Evolutionary conservation across 768 basidiomycete genomes (phyloP), one percentile per base, ranked within the genome.

Genomic region (Tylopilus rubrobrunneus): DNA sequence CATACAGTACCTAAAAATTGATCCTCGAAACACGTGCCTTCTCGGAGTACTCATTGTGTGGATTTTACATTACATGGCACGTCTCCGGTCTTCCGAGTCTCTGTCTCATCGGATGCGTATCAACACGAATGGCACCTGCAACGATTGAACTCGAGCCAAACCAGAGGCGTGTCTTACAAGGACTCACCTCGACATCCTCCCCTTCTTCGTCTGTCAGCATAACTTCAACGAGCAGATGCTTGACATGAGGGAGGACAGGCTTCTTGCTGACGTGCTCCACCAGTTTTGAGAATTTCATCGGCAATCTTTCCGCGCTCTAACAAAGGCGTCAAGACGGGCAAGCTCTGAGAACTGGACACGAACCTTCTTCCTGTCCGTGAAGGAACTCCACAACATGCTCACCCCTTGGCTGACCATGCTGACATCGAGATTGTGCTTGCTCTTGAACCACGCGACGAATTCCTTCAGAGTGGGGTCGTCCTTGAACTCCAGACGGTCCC

Each of bases 391-490:
- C 31, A 98, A 76, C 95, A 98, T 96, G 66, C 92, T 94, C 33
- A 98, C 95, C 40, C 94, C 96, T 69, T 93, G 90, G 65, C 91
- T 94, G 57, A 98, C 91, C 97, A 99, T 99, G 48, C 84, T 85
- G 48, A 98, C 78, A 36, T 93, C 87, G 33, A 98, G 84, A 31
- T 85, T 85, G 71, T 98, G 90, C 55, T 87, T 80, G 46, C 77
- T 77, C 74, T 84, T 76, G 83, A 98, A 98, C 82, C 83, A 92
- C 50, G 81, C 69, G 31, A 96, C 71, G 67, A 99, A 83, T 17
- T 97, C 86, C 63, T 86, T 76, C 55, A 99, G 78, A 5, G 93
- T 91, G 5, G 94, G 91, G 68, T 98, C 86, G 62, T 87, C 84
- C 65, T 83, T 78, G 72, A 99, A 91, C 71, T 92, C 88, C 75